A percentile compares a stretch with the other conserved stretches of the same genome.
These are phyloP conservation scores for Mycoemilia scoparia DNA, from an alignment of 192 early-diverging fungal species.

Conservation along the genomic window DNA sequence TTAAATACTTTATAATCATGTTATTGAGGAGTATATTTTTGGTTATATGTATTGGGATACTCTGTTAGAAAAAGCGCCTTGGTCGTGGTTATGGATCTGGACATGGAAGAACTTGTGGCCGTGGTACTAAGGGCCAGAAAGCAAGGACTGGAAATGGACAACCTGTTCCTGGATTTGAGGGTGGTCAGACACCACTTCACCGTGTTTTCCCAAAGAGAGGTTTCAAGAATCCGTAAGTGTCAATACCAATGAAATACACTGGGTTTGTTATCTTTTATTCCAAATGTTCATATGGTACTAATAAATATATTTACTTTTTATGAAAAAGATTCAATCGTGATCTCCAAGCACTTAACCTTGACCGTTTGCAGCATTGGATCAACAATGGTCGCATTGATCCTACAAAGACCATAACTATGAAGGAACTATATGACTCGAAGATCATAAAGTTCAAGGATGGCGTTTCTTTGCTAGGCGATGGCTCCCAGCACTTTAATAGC, in stretches of 20 bases:
- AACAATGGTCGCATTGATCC: conserved; percentile 66
- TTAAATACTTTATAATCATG: no score
- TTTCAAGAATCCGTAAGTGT: conserved; percentile 53
- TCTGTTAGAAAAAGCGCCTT: conserved; percentile 43
- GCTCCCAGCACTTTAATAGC: conserved; percentile 52
- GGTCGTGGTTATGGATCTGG: conserved; percentile 77
- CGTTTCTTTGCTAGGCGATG: conserved; percentile 63
- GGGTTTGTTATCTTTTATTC: no score
- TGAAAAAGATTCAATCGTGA: conserved; percentile 30
- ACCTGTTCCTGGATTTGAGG: conserved; percentile 74
- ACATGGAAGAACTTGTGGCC: conserved; percentile 74
- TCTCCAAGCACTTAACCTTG: conserved; percentile 59
- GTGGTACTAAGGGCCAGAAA: conserved; percentile 84
- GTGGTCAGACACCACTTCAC: conserved; percentile 77
- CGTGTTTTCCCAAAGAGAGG: conserved; percentile 74
- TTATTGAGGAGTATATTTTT: no score
- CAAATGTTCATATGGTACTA: no score
- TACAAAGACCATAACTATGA: conserved; percentile 62
- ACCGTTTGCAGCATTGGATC: conserved; percentile 84
- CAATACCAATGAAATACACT: no score
- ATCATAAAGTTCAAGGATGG: conserved; percentile 53
- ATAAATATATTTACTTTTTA: no score
- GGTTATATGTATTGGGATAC: no score
- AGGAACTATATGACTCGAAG: conserved; percentile 20
- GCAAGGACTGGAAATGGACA: conserved; percentile 55